Conservation (phyloP, 352 stramenopile species). For the Pythium monospermum region DNA sequence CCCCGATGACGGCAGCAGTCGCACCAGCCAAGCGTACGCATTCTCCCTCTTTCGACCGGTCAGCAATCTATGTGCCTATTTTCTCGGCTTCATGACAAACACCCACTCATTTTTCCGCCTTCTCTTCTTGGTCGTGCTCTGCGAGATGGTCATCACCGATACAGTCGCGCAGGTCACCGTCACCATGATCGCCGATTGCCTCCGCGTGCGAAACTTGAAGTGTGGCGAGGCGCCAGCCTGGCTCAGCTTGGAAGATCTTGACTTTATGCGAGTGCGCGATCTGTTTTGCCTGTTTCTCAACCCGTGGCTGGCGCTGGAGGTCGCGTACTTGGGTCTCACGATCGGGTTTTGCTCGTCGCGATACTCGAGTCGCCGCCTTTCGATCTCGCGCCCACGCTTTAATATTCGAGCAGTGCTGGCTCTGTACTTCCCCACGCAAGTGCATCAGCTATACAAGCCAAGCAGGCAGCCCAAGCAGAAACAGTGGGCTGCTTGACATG, state of each 20-base stretch:
- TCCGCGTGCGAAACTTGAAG: conserved; percentile 31
- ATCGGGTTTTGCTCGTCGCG: conserved; percentile 53
- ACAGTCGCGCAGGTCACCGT: conserved; percentile 49
- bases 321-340: conserved; percentile 39
- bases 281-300: conserved; percentile 38
- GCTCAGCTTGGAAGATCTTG: conserved; percentile 21
- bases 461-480: not conserved
- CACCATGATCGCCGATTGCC: conserved; percentile 50
- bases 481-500: not conserved
- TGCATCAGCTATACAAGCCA: not conserved
- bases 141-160: conserved; percentile 39
- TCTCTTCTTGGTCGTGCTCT: conserved; percentile 28
- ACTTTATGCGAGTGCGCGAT: conserved; percentile 34
- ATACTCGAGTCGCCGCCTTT: conserved; percentile 49
- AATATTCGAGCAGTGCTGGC: conserved; percentile 55
- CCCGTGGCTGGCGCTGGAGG: conserved; percentile 52
- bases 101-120: conserved; percentile 55
- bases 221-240: conserved; percentile 33
- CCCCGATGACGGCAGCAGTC: conserved; percentile 17
- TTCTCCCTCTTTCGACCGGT: conserved; percentile 45
- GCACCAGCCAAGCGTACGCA: conserved; percentile 23
- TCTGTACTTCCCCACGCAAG: conserved; percentile 31
- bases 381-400: conserved; percentile 48
- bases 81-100: conserved; percentile 70
- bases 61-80: conserved; percentile 37